Conservation (phyloP, 176 grass and related monocot species). For the Typha latifolia region DNA sequence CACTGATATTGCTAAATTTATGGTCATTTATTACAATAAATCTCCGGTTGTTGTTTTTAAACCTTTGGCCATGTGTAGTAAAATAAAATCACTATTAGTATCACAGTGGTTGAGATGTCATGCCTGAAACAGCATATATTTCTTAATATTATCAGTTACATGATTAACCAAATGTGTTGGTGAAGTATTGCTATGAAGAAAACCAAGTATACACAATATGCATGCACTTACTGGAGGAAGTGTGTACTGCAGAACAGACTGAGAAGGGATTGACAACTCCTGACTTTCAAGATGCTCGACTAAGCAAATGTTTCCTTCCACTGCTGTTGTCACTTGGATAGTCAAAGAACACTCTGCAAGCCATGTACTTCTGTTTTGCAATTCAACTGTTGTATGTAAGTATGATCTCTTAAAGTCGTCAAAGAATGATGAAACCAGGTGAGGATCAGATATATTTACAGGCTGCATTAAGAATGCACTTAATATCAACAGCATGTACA, state of each 20-base stretch:
- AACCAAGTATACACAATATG: not conserved
- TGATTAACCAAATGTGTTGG: not conserved
- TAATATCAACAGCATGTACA: conserved; percentile 4
- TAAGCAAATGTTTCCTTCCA: conserved; percentile 68
- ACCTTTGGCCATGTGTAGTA: too few relatives aligned
- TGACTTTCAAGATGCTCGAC: conserved; percentile 79
- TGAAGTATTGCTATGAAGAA: too few relatives aligned
- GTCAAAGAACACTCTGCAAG: conserved; percentile 64
- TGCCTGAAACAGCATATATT: not conserved
- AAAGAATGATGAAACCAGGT: conserved; percentile 80
- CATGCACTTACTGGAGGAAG: conserved; percentile 69
- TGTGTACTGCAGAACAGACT: conserved; percentile 56
- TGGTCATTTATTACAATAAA: too few relatives aligned
- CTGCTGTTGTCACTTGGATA: conserved; percentile 59
- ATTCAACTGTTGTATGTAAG: conserved; percentile 80
- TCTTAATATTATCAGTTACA: not conserved
- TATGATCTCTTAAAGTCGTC: conserved; percentile 81
- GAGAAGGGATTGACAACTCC: conserved; percentile 43
- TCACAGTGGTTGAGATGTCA: not conserved
- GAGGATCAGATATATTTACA: conserved; percentile 77
- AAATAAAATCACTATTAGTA: too few relatives aligned
- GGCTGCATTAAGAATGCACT: conserved; percentile 38
- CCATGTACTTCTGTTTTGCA: conserved; percentile 82
- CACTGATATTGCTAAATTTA: too few relatives aligned
- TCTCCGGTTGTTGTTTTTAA: too few relatives aligned